Evolutionary conservation across 257 asterid genomes (phyloP), one percentile per base, ranked within the genome.

Genomic region (Lycium ferocissimum): DNA sequence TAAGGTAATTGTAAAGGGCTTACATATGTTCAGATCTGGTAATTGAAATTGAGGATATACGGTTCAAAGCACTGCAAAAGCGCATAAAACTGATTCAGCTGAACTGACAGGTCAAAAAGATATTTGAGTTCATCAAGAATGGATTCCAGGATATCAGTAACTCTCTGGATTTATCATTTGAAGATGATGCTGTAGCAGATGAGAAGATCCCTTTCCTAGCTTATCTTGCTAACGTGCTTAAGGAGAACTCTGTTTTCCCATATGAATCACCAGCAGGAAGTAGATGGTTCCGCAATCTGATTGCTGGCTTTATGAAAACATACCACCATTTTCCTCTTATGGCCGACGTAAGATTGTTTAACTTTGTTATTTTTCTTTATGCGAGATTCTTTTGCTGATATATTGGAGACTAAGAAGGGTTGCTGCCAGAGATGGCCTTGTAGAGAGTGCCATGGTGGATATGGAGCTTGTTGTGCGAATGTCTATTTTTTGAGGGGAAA

Each of bases 201-300:
- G 99, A 96, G 91, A 96, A 96, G 91, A 96, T 96, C 38, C 98
- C 99, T 49, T 96, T 96, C 90, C 93, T 95, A 72, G 98, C 99
- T 88, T 92, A 95, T 92, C 97, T 97, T 85, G 98, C 99, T 53
- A 91, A 91, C 88, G 94, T 93, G 88, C 87, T 96, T 5, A 96
- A 95, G 89, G 94, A 93, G 72, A 90, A 90, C 84, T 91, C 98
- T 15, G 93, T 88, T 88, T 96, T 93, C 90, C 94, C 98, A 37
- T 94, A 94, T 54, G 99, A 95, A 84, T 95, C 95, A 82, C 98
- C 99, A 71, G 99, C 98, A 69, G 99, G 99, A 89, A 94, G 97
- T 91, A 91, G 91, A 91, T 87, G 97, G 86, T 94, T 95, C 85
- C 97, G 98, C 61, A 91, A 86, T 89, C 97, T 92, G 81, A 91